These are phyloP conservation scores for Calocybe gangraenosa DNA, from an alignment of 768 basidiomycete genomes.

Conservation along the genomic window DNA sequence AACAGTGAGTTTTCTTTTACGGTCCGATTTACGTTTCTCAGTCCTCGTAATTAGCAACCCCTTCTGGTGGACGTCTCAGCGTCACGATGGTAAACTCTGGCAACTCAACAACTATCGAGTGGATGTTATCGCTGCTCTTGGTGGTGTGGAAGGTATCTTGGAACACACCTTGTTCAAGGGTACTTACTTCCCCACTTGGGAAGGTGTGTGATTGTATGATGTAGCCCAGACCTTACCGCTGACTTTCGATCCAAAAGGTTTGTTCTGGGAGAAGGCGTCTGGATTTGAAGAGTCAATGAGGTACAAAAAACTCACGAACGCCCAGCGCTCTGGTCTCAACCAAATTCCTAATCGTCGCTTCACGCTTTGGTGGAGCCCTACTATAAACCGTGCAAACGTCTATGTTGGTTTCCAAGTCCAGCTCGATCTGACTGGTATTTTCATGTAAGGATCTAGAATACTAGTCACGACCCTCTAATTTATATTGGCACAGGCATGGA, in stretches of 20 bases:
- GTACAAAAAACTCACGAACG: constrained; percentile 96
- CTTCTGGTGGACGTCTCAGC: constrained; percentile 99
- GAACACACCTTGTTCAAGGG: constrained; percentile 98
- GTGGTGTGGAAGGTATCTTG: constrained; percentile 93
- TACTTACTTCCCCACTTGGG: constrained; percentile 97
- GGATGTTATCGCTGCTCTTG: constrained; percentile 96
- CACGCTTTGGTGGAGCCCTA: constrained; percentile 99
- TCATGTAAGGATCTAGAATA: constrained; percentile 58
- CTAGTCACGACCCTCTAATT: too few relatives aligned
- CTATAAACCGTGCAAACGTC: constrained; percentile 98
- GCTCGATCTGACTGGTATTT: constrained; percentile 94
- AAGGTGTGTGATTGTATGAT: constrained; percentile 44
- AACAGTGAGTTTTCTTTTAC: constrained; percentile 55
- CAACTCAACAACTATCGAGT: constrained; percentile 98
- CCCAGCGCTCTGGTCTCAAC: constrained; percentile 95
- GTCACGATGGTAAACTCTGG: constrained; percentile 96
- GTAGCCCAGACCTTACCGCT: constrained; percentile 1
- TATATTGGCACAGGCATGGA: constrained; percentile 83
- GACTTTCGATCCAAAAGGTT: constrained; percentile 37
- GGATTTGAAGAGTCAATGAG: constrained; percentile 97
- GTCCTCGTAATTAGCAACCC: constrained; percentile 61
- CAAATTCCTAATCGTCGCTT: constrained; percentile 99
- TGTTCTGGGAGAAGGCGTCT: constrained; percentile 98
- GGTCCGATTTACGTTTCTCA: neutral
- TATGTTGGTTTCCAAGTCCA: constrained; percentile 99